A percentile compares a stretch with the other conserved stretches of the same genome.
Conservation (phyloP, 495 filamentous ascomycete genomes). For the Rhizodiscina lignyota region DNA sequence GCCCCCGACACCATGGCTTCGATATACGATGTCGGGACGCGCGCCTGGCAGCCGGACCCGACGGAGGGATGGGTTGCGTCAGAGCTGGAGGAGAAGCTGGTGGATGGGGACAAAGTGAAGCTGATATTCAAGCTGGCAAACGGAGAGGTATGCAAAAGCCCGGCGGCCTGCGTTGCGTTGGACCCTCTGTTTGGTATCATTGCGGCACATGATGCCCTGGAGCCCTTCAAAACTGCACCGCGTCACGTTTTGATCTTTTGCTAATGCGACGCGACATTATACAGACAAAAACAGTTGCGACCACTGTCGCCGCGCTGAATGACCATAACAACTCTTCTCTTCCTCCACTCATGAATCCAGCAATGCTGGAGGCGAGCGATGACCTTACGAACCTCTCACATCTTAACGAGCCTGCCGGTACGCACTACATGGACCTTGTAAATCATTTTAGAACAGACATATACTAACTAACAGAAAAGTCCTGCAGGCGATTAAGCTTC, state of each 20-base stretch:
- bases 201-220: too few species aligned
- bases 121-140: slow-evolving; percentile 77
- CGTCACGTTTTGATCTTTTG: neutral
- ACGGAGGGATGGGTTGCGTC: slow-evolving; percentile 95
- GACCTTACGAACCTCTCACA: slow-evolving; percentile 96
- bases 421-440: neutral
- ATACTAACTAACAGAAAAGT: slow-evolving; percentile 36
- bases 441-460: neutral
- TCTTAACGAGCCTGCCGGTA: slow-evolving; percentile 96
- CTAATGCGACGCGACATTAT: slow-evolving; percentile 8
- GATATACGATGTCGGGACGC: slow-evolving; percentile 90
- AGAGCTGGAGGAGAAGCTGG: slow-evolving; percentile 74
- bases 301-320: slow-evolving; percentile 64
- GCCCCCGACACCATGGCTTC: slow-evolving; percentile 54
- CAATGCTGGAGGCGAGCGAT: slow-evolving; percentile 96
- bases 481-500: slow-evolving; percentile 89
- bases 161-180: too few species aligned
- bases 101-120: slow-evolving; percentile 70
- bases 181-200: too few species aligned
- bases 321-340: slow-evolving; percentile 51
- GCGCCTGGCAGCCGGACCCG: slow-evolving; percentile 93
- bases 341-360: slow-evolving; percentile 92
- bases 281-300: slow-evolving; percentile 65
- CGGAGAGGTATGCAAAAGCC: slow-evolving; percentile 57
- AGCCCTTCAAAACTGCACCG: neutral